Conservation (phyloP, 345 rosid species). For the Adansonia digitata region DNA sequence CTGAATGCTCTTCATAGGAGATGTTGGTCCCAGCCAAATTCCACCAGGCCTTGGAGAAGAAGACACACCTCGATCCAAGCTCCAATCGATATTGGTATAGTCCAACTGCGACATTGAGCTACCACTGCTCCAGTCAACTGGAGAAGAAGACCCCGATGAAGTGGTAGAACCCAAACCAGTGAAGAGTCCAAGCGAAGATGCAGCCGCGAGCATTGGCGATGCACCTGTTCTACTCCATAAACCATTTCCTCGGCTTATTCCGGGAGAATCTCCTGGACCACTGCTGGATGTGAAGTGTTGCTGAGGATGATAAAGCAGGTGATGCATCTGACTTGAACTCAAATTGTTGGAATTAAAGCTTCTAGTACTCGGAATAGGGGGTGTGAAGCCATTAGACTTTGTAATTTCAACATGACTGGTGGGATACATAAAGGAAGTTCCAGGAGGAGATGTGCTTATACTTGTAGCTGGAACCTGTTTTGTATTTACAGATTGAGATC, state of each 20-base stretch:
- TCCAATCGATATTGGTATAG: slow-evolving; percentile 76
- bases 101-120: slow-evolving; percentile 51
- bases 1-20: slow-evolving; percentile 31
- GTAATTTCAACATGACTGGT: slow-evolving; percentile 39
- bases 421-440: slow-evolving; percentile 48
- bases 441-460: slow-evolving; percentile 46
- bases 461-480: slow-evolving; percentile 45
- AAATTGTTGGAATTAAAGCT: slow-evolving; percentile 37
- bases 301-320: slow-evolving; percentile 50
- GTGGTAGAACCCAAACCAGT: slow-evolving; percentile 56
- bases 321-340: slow-evolving; percentile 47
- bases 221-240: slow-evolving; percentile 43
- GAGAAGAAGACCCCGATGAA: slow-evolving; percentile 56
- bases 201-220: slow-evolving; percentile 59
- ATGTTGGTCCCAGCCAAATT: slow-evolving; percentile 36
- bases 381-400: slow-evolving; percentile 52
- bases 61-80: slow-evolving; percentile 49
- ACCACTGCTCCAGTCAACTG: slow-evolving; percentile 69
- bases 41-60: slow-evolving; percentile 35
- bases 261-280: slow-evolving; percentile 42
- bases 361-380: slow-evolving; percentile 38
- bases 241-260: slow-evolving; percentile 42
- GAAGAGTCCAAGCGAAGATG: slow-evolving; percentile 76
- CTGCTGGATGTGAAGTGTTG: slow-evolving; percentile 39
- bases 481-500: slow-evolving; percentile 51